Base-by-base conservation (phyloP, 176 grass and related monocot species). In the Zoysia japonica region DNA sequence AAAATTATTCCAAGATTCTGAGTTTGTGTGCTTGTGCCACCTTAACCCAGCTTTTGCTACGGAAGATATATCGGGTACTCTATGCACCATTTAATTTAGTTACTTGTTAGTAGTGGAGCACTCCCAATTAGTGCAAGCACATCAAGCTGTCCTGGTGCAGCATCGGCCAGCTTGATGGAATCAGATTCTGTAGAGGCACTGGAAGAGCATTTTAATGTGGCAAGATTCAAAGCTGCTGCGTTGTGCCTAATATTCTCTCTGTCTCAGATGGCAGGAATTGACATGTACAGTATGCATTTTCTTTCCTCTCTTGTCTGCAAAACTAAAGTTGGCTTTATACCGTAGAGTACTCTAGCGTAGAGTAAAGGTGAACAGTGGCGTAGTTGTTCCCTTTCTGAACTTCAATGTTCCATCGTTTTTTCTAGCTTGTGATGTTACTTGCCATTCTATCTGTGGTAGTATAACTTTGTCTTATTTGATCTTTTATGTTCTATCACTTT, bases 401-500 rank as follows among this genome's bases (percentile, higher is more conserved):
- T 80, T 53, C 28, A 45, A 66, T 77, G 37, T 55, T 70, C 11
- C 35, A 20, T 75, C 44, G 28, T 28, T 28, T 28, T 28, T 78
- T 60, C 36, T 79, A 71, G 87, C 49, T 97, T 54, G 60, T 40
- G 6, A 12, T 40, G 47, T 17, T 70, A n/a, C 40, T 51, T 51
- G 16, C 53, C 2, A 3, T 15, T 77, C 5, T 10, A 19, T 63
- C 3, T 15, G 15, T 48, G 68, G 28, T 28, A 28, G n/a, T 3
- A 65, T 59, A 10, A 16, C 3, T 60, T 7, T 77, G 55, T 45
- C 37, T 88, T 20, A 39, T 17, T n/a, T 60, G 40, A 16, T 57
- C 1, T 65, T 65, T 73, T 51, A 41, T 82, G 48, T 37, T 77
- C 11, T 28, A 28, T 28, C 47, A 9, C 64, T 83, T 78, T 77